Percentiles rank a stretch among this genome's conserved stretches.
phyloP scores from a whole-genome alignment of 2,329 filamentous ascomycete genomes.

The Plenodomus lindquistii region DNA sequence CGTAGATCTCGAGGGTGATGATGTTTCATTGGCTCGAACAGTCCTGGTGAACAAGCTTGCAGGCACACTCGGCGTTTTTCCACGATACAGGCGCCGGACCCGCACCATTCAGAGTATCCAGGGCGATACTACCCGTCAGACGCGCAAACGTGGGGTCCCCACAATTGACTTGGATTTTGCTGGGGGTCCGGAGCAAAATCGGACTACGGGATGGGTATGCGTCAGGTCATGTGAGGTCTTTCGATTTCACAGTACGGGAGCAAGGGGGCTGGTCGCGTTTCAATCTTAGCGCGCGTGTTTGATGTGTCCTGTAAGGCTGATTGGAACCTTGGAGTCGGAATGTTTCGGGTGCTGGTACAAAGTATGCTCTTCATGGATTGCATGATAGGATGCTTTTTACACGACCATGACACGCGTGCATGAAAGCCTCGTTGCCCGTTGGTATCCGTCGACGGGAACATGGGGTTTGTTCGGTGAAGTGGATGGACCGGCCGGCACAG shows the following conservation, averaged over 20 bases:
- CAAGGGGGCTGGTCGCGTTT: not conserved
- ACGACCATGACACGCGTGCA: too few relatives aligned
- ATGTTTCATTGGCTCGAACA: not conserved
- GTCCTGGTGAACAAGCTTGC: not conserved
- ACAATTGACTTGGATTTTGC: not conserved
- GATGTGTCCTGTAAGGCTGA: not conserved
- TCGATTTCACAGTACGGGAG: not conserved
- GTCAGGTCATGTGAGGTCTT: not conserved
- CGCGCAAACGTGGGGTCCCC: not conserved
- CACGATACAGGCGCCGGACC: not conserved
- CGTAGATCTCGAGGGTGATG: not conserved
- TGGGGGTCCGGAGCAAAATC: not conserved
- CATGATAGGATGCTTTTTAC: not conserved
- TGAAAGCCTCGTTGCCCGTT: conserved; percentile 7
- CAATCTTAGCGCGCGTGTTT: not conserved
- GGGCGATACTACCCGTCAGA: not conserved
- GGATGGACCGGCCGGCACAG: conserved; percentile 7
- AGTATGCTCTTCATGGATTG: not conserved
- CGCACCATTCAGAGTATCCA: not conserved
- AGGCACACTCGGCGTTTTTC: not conserved
- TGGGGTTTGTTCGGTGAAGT: conserved; percentile 16
- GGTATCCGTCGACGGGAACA: conserved; percentile 5
- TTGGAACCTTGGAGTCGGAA: conserved; percentile 2
- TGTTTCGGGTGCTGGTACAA: conserved; percentile 1
- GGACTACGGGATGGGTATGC: not conserved